These are phyloP conservation scores for Scleromitrula shiraiana DNA, from an alignment of 2,329 filamentous ascomycete genomes.

Conservation along the genomic window DNA sequence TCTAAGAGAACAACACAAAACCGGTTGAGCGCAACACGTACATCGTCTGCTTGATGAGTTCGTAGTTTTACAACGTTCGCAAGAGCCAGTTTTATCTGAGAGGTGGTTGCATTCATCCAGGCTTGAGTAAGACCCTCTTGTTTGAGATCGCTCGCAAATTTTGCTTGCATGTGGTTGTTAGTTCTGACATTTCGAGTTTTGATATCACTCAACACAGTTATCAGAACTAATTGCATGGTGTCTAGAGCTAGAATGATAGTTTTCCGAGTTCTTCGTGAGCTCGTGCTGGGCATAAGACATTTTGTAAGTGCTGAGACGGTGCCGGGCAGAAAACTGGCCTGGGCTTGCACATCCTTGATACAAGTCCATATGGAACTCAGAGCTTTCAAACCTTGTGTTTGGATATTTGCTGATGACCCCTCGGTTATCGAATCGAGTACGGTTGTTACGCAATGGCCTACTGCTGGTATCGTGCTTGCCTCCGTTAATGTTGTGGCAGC, in stretches of 20 bases:
- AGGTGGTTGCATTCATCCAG: constrained; percentile 75
- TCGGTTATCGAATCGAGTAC: constrained; percentile 66
- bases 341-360: constrained; percentile 62
- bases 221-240: constrained; percentile 47
- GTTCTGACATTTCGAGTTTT: constrained; percentile 36
- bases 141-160: constrained; percentile 29
- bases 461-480: constrained; percentile 59
- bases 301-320: constrained; percentile 76
- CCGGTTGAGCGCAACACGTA: constrained; percentile 57
- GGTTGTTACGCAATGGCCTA: constrained; percentile 77
- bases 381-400: constrained; percentile 59
- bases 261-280: constrained; percentile 49
- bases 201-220: constrained; percentile 50
- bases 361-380: constrained; percentile 54
- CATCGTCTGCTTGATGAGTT: constrained; percentile 58
- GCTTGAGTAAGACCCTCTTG: constrained; percentile 33
- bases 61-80: constrained; percentile 69
- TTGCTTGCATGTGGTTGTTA: constrained; percentile 4
- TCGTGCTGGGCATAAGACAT: constrained; percentile 57
- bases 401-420: constrained; percentile 57
- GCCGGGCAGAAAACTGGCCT: constrained; percentile 82
- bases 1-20: constrained; percentile 71
- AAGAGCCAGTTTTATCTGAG: constrained; percentile 77
- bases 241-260: constrained; percentile 57
- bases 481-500: constrained; percentile 44